A percentile compares a stretch with the other conserved stretches of the same genome.
phyloP scores from a whole-genome alignment of 345 rosid genomes.

The Fremontodendron californicum region DNA sequence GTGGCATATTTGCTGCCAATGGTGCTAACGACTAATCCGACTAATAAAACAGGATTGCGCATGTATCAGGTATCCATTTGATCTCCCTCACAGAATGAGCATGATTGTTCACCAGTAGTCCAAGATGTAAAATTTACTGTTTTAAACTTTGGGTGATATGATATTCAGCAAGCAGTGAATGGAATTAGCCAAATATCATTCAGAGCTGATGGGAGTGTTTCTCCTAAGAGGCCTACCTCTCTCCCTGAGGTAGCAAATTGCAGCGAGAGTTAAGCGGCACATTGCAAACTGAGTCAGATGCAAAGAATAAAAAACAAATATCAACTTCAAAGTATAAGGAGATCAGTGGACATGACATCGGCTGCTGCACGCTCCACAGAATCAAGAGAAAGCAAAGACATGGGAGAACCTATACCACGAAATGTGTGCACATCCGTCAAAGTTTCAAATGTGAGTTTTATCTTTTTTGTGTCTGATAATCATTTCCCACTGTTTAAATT shows the following conservation, averaged over 20 bases:
- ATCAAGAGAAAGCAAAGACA: constrained; percentile 52
- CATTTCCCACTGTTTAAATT: background rate
- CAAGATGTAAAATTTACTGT: background rate
- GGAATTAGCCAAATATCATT: constrained; percentile 84
- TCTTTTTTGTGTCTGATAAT: background rate
- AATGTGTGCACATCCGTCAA: constrained; percentile 62
- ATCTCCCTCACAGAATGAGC: background rate
- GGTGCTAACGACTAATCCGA: constrained; percentile 39
- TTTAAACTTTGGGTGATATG: background rate
- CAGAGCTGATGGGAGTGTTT: constrained; percentile 58
- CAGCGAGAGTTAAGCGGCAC: constrained; percentile 79
- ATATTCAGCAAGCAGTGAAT: constrained; percentile 56
- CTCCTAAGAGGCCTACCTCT: constrained; percentile 68
- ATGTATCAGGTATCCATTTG: constrained; percentile 52
- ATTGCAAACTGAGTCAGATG: constrained; percentile 49
- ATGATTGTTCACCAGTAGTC: background rate
- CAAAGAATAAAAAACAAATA: constrained; percentile 58
- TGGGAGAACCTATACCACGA: constrained; percentile 63
- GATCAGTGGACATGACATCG: constrained; percentile 74
- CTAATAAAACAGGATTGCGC: constrained; percentile 49
- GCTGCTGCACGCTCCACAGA: constrained; percentile 42
- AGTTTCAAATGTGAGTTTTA: constrained; percentile 60
- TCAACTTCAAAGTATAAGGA: constrained; percentile 76
- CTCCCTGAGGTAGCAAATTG: constrained; percentile 76
- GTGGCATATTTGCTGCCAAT: constrained; percentile 57